Conservation (phyloP, 306 rosid genomes). For the Macrotyloma uniflorum region DNA sequence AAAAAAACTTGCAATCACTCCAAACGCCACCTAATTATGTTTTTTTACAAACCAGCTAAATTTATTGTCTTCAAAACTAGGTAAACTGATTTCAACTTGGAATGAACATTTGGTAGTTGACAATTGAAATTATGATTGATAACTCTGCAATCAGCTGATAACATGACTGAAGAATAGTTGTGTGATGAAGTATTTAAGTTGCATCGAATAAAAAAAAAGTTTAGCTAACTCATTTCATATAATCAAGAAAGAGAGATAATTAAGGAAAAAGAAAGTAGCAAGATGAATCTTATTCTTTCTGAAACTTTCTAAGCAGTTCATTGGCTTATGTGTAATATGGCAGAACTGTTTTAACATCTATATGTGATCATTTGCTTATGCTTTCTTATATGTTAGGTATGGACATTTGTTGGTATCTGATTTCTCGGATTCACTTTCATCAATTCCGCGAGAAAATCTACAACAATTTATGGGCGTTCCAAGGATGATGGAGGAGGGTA, state of each 20-base stretch:
- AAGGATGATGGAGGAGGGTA: slow-evolving; percentile 61
- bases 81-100: slow-evolving; percentile 24
- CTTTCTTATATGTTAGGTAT: slow-evolving; percentile 62
- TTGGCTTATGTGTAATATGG: neutral
- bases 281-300: neutral
- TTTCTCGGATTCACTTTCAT: slow-evolving; percentile 76
- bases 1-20: too few relatives aligned
- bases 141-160: neutral
- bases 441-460: slow-evolving; percentile 84
- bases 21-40: neutral
- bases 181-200: slow-evolving; percentile 6
- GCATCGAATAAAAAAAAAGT: neutral
- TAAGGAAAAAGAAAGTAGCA: neutral
- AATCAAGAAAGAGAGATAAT: neutral
- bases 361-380: slow-evolving; percentile 16
- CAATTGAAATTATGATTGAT: neutral
- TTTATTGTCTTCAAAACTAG: slow-evolving; percentile 13
- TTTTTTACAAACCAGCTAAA: slow-evolving; percentile 8
- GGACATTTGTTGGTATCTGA: slow-evolving; percentile 87
- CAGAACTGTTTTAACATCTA: neutral
- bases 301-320: slow-evolving; percentile 1
- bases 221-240: slow-evolving; percentile 1
- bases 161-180: slow-evolving; percentile 5
- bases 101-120: neutral
- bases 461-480: slow-evolving; percentile 77